These are phyloP conservation scores for Neobulgaria alba DNA, from an alignment of 2,329 filamentous ascomycete species.

Conservation along the genomic window DNA sequence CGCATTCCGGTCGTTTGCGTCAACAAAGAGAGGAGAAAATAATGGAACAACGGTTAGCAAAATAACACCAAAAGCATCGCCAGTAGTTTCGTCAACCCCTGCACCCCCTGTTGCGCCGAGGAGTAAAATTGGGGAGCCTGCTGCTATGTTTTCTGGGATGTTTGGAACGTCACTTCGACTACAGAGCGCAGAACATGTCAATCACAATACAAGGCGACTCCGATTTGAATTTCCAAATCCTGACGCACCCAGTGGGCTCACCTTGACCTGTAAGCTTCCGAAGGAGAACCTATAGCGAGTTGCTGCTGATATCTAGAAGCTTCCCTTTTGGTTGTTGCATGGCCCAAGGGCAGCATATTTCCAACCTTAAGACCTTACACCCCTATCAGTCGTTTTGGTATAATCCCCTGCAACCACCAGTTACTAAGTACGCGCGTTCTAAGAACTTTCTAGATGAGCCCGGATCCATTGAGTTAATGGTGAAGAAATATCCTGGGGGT, in stretches of 20 bases:
- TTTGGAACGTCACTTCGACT: slow-evolving; percentile 26
- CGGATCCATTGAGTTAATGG: slow-evolving; percentile 53
- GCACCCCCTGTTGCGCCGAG: no score
- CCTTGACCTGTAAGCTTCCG: slow-evolving; percentile 36
- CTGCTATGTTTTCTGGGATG: slow-evolving; percentile 4
- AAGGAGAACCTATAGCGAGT: slow-evolving; percentile 10
- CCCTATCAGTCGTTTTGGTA: slow-evolving; percentile 38
- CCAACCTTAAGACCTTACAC: slow-evolving; percentile 60
- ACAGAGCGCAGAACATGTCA: slow-evolving; percentile 43
- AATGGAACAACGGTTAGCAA: no score
- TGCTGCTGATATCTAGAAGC: slow-evolving; percentile 5
- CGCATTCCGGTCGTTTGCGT: no score
- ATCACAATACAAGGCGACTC: slow-evolving; percentile 50
- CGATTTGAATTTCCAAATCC: slow-evolving; percentile 45
- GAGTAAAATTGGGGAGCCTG: no score
- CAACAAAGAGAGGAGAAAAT: no score
- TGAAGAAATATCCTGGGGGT: slow-evolving; percentile 61
- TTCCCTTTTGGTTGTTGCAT: slow-evolving; percentile 51
- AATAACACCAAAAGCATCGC: no score
- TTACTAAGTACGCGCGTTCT: not conserved
- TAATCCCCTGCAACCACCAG: not conserved
- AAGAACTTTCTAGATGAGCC: slow-evolving; percentile 39
- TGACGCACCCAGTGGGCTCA: slow-evolving; percentile 39
- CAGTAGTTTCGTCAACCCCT: no score
- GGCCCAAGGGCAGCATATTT: slow-evolving; percentile 46